phyloP scores from a whole-genome alignment of 2,329 filamentous ascomycete genomes.

The Botryotinia calthae region DNA sequence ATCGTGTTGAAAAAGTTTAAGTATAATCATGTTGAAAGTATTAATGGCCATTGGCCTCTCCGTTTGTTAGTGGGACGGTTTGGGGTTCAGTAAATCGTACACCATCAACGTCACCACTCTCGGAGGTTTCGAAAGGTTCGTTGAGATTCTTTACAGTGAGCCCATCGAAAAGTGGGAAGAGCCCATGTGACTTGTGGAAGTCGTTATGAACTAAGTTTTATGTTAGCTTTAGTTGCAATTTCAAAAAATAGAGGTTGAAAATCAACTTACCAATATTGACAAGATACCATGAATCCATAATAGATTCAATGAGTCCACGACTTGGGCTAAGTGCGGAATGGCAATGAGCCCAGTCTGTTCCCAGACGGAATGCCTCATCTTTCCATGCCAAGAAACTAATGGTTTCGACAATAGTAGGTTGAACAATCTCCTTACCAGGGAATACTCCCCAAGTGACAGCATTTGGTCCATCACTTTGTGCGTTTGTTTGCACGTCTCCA shows the following conservation, averaged over 20 bases:
- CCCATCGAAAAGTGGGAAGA: conserved; percentile 84
- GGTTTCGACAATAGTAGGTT: conserved; percentile 98
- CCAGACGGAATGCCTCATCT: conserved; percentile 92
- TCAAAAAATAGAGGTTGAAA: neutral
- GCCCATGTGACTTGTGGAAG: conserved; percentile 78
- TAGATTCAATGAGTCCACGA: conserved; percentile 71
- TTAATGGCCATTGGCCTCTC: conserved; percentile 20
- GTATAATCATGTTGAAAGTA: conserved; percentile 29
- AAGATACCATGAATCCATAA: conserved; percentile 90
- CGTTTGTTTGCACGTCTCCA: conserved; percentile 80
- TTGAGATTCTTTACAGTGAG: conserved; percentile 68
- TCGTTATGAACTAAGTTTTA: conserved; percentile 79
- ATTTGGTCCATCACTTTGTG: conserved; percentile 82
- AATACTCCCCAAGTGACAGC: conserved; percentile 99
- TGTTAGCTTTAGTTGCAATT: conserved; percentile 24
- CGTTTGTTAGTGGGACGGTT: conserved; percentile 30
- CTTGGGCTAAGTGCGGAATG: conserved; percentile 75
- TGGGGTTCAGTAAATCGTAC: conserved; percentile 22
- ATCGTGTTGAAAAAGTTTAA: conserved; percentile 26
- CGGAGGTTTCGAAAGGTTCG: conserved; percentile 36
- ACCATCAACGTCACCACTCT: conserved; percentile 25
- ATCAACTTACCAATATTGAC: conserved; percentile 80
- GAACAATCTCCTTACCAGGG: conserved; percentile 98
- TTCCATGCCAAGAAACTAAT: conserved; percentile 98
- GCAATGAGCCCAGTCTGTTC: conserved; percentile 91